A percentile compares a stretch with the other conserved stretches of the same genome.
phyloP scores from a whole-genome alignment of 441 rosid species.

The Heliophila coronopifolia region DNA sequence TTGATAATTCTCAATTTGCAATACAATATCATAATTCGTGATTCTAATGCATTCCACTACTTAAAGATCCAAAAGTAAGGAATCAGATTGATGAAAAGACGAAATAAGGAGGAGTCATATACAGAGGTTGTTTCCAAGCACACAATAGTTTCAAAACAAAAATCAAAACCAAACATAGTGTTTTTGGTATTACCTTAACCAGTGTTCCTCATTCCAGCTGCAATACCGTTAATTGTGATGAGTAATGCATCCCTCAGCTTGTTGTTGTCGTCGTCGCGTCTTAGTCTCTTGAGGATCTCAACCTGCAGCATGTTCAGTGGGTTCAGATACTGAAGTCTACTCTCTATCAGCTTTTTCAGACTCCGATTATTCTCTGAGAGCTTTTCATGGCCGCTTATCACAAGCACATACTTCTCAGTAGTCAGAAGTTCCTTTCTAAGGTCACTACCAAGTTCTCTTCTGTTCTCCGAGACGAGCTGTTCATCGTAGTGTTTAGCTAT shows the following conservation, averaged over 20 bases:
- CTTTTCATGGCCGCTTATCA: slow-evolving; percentile 72
- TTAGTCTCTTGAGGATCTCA: slow-evolving; percentile 72
- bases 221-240: slow-evolving; percentile 87
- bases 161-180: neutral
- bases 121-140: neutral
- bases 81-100: neutral
- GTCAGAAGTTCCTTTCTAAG: slow-evolving; percentile 56
- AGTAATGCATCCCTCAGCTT: slow-evolving; percentile 85
- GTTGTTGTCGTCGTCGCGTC: slow-evolving; percentile 65
- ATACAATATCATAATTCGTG: too few relatives aligned
- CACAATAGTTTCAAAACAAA: slow-evolving; percentile 2
- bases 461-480: slow-evolving; percentile 60
- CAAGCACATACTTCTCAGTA: slow-evolving; percentile 68
- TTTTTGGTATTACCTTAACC: slow-evolving; percentile 35
- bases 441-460: slow-evolving; percentile 62
- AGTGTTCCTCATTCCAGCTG: slow-evolving; percentile 93
- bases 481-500: slow-evolving; percentile 89
- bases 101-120: neutral
- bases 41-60: neutral
- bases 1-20: too few relatives aligned
- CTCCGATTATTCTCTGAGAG: slow-evolving; percentile 67
- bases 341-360: slow-evolving; percentile 77
- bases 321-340: slow-evolving; percentile 79
- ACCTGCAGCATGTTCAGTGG: slow-evolving; percentile 87
- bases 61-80: slow-evolving; percentile 3